Percentiles rank a stretch among this genome's conserved stretches.
Conservation (phyloP, 2,329 filamentous ascomycete species). For the Paecilomyces niveus region DNA sequence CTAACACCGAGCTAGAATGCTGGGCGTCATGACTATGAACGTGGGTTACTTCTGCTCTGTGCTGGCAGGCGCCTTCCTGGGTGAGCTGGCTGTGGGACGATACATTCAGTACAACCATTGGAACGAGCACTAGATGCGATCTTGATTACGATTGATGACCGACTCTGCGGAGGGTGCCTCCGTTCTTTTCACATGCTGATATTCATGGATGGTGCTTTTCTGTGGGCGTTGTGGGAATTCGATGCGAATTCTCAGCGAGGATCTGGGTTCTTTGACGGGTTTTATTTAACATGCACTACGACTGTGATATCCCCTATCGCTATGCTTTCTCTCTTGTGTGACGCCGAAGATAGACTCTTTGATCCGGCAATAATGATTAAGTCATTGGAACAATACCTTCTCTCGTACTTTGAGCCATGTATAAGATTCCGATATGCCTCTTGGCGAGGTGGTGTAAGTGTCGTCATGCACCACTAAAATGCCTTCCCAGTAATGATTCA, state of each 20-base stretch:
- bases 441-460: no score
- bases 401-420: no score
- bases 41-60: slow-evolving; percentile 77
- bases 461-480: no score
- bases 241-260: neutral
- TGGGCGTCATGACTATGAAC: slow-evolving; percentile 87
- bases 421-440: no score
- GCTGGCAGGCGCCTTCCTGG: slow-evolving; percentile 74
- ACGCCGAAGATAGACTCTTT: neutral
- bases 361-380: neutral
- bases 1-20: slow-evolving; percentile 55
- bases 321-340: neutral
- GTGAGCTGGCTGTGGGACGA: slow-evolving; percentile 72
- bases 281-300: neutral
- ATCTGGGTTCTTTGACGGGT: neutral
- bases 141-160: neutral
- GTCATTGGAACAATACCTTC: neutral
- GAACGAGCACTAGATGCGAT: slow-evolving; percentile 40
- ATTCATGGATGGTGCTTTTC: neutral
- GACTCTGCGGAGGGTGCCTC: no score
- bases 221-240: neutral
- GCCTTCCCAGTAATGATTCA: no score
- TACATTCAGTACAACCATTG: slow-evolving; percentile 53
- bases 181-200: neutral
- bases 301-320: neutral